A percentile compares a stretch with the other conserved stretches of the same genome.
Evolutionary conservation across 2,329 filamentous ascomycete genomes (phyloP).

Genomic region (Colletotrichum incanum): DNA sequence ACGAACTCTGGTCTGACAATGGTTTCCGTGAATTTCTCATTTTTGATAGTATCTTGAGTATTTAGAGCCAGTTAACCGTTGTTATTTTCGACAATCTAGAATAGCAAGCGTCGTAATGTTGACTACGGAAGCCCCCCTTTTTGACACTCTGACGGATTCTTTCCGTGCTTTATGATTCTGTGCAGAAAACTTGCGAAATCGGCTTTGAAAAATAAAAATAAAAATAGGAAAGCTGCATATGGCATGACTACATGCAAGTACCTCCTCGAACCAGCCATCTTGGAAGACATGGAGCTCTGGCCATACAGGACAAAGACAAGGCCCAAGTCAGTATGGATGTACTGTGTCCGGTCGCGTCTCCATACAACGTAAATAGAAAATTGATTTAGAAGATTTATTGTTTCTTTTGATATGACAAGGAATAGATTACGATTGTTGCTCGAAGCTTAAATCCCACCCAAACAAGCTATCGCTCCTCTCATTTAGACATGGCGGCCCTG

Average conservation of each 20-base stretch:
- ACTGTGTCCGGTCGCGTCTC: background rate
- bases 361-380: background rate
- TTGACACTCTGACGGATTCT: background rate
- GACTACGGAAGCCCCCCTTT: background rate
- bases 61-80: too few species aligned
- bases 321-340: background rate
- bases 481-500: background rate
- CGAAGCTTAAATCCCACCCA: background rate
- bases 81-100: background rate
- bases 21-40: background rate
- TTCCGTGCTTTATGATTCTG: too few species aligned
- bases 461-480: background rate
- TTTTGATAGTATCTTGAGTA: too few species aligned
- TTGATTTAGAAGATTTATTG: too few species aligned
- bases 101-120: background rate
- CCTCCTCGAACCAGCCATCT: background rate
- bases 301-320: background rate
- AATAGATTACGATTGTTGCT: background rate
- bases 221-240: background rate
- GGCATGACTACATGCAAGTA: background rate
- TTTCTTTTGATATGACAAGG: background rate
- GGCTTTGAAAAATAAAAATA: too few species aligned
- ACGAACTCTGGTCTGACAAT: background rate
- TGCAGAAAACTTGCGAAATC: too few species aligned
- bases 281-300: background rate